A percentile compares a stretch with the other conserved stretches of the same genome.
Evolutionary conservation across 208 protist species (phyloP).

Genomic region (Balamuthia mandrillaris): DNA sequence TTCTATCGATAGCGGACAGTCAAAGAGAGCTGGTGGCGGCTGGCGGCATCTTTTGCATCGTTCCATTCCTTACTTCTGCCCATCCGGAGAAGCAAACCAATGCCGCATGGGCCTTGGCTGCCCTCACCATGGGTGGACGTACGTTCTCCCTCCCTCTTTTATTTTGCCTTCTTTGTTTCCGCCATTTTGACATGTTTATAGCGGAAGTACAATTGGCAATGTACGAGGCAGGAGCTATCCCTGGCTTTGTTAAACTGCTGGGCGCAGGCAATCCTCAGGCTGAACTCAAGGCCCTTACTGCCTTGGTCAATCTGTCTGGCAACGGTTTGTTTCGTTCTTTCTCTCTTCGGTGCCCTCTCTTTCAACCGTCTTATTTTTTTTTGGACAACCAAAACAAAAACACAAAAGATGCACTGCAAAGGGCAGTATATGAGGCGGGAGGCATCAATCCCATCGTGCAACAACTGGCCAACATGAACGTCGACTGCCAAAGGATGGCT

Average conservation of each 20-base stretch:
- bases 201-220: slow-evolving; percentile 1
- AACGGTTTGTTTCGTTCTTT: not conserved
- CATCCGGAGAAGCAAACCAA: slow-evolving; percentile 29
- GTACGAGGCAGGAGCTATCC: slow-evolving; percentile 8
- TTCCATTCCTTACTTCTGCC: not conserved
- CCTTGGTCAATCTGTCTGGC: slow-evolving; percentile 28
- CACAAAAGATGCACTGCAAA: not conserved
- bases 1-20: not conserved
- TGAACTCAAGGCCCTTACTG: slow-evolving; percentile 26
- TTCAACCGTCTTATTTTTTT: not conserved
- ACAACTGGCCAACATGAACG: not conserved
- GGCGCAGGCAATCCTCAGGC: slow-evolving; percentile 3
- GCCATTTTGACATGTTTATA: too few relatives aligned
- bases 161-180: too few relatives aligned
- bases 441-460: not conserved
- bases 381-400: too few relatives aligned
- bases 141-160: too few relatives aligned
- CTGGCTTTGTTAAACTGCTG: slow-evolving; percentile 22
- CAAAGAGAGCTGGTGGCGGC: not conserved
- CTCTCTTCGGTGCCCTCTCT: not conserved
- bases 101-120: slow-evolving; percentile 14
- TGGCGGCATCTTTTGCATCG: not conserved
- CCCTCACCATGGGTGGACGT: slow-evolving; percentile 34
- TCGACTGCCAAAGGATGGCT: not conserved
- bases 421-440: not conserved